Evolutionary conservation across 495 filamentous ascomycete species (phyloP).

Genomic region (Penicillium angulare): DNA sequence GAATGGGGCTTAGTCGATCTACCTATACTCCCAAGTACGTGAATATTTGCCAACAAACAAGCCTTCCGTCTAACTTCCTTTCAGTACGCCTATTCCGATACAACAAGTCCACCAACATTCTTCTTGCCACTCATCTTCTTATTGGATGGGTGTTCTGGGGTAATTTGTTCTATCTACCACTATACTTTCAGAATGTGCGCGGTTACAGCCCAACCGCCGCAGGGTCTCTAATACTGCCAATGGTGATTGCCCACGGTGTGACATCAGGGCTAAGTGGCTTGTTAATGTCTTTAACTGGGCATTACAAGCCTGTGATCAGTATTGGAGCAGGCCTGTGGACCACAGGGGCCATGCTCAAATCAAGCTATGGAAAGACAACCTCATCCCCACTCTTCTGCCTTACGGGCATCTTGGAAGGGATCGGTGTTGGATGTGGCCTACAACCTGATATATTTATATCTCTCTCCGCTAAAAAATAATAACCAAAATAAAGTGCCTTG

Average conservation of each 20-base stretch:
- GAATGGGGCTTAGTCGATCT: not conserved
- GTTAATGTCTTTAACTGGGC: constrained; percentile 32
- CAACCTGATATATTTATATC: constrained; percentile 36
- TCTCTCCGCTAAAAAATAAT: too few relatives aligned
- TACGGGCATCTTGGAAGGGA: constrained; percentile 46
- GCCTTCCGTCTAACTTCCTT: not conserved
- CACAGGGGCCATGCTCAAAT: not conserved
- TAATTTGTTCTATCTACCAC: constrained; percentile 48
- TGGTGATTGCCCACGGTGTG: constrained; percentile 30
- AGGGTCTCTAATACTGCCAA: constrained; percentile 38
- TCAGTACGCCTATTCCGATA: constrained; percentile 2
- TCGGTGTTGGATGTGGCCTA: constrained; percentile 52
- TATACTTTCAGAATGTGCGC: constrained; percentile 45
- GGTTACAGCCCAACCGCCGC: constrained; percentile 29
- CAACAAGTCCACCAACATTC: not conserved
- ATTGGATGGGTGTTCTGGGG: constrained; percentile 9
- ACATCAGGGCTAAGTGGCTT: constrained; percentile 17
- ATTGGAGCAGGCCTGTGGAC: not conserved
- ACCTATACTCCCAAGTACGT: constrained; percentile 1
- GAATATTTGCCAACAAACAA: not conserved
- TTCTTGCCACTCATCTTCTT: not conserved
- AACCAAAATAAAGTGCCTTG: not conserved
- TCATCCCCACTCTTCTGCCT: constrained; percentile 40
- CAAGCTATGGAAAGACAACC: constrained; percentile 14
- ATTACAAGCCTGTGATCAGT: not conserved